Base-by-base conservation (phyloP, 805 yeast genomes). In the Torulaspora quercuum region DNA sequence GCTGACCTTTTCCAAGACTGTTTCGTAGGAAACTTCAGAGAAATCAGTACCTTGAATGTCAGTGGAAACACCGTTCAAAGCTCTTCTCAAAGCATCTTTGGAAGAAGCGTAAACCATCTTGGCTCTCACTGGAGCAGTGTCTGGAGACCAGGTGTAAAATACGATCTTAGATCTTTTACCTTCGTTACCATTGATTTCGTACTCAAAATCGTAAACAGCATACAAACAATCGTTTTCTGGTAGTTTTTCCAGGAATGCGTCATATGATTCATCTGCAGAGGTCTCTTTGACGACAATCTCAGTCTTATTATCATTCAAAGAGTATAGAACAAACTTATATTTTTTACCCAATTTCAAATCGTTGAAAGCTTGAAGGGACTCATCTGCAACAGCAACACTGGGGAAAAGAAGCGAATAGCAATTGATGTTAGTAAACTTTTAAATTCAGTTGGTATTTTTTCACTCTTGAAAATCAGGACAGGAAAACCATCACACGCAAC, bases 91-190 rank as follows among this genome's bases (percentile, higher is more conserved):
- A 33, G 97, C 95, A 57, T 89, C 97, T 70, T 88, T 88, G 44
- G 97, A 89, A n/a, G 96, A 79, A 31, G 98, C 97, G 72, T 89
- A 90, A 46, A 90, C 84, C 98, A 92, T 92, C 83, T 92, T 92
- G 55, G 88, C 66, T 73, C 94, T 83, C 58, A 92, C 80, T 45
- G 92, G 87, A 37, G 97, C 96, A 45, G 95, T 86, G 64, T 92
- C 98, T 57, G 98, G 98, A 46, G 97, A 80, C 98, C 98, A 92
- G 51, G 92, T 84, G 72, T 69, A 67, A 70, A 78, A 69, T 28
- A 77, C 71, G 46, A 78, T 73, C 64, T 78, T 80, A 49, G 80
- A 76, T 74, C 95, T 84, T 76, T 87, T 88, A 64, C 98, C 98
- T 68, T 90, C 97, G 55, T 87, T 89, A 35, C 76, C 78, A 50